Base-by-base conservation (phyloP, 2,329 filamentous ascomycete species). In the Trichophaea hybrida region DNA sequence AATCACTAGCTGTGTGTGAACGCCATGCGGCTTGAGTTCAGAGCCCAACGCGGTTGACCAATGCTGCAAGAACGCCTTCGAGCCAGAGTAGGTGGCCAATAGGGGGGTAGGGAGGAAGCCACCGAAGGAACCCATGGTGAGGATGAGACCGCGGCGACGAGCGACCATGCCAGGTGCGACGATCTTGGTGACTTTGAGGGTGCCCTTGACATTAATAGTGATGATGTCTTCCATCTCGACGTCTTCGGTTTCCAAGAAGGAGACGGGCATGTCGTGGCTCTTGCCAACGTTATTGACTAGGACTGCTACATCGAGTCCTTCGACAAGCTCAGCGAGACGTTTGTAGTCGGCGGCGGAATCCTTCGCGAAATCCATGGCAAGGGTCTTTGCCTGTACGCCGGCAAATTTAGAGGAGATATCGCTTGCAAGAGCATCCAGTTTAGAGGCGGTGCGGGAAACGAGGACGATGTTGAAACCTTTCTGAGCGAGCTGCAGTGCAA, bases 61-160 rank as follows among this genome's bases (percentile, higher is more conserved):
- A 70, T 94, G 85, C 74, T 97, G 91, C 53, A 98, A 79, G 79
- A 98, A 98, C 1, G 93, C 91, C 76, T 98, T 98, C 80, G 86
- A 93, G 66, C 93, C 93, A 49, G 88, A 94, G 78, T 98, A 98
- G 2, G 93, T 97, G 10, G 93, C 93, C 49, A 98, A 80, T 58
- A 93, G 83, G 5, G 94, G 90, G 0, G 88, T 95, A 6, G 93
- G 93, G 62, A 93, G 81, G 74, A 94, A 85, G 66, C 93, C 94
- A 63, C 86, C 93, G 71, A 97, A 94, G 8, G 90, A 96, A 51
- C 91, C 93, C 90, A 98, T 96, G 60, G 91, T 98, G 58, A 98
- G 77, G 69, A 98, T 88, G 38, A 98, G 78, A 31, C 94, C 93
- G 59, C 83, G 82, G 74, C 86, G 88, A 69, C 90, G 85, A 71